Evolutionary conservation across 331 rosid genomes (phyloP).

Genomic region (Quercus tomentella): DNA sequence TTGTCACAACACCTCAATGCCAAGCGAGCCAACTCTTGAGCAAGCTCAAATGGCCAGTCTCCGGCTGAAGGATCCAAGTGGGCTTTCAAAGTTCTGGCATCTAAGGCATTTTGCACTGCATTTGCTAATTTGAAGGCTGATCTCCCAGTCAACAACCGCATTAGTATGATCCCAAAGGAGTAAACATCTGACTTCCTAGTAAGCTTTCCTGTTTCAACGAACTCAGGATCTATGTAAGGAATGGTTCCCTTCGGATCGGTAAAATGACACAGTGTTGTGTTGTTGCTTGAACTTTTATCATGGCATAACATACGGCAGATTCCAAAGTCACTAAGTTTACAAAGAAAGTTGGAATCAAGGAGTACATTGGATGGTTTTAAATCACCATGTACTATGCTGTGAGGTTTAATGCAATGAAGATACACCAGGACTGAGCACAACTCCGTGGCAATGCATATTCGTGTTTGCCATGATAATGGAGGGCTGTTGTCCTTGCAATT

Average conservation of each 20-base stretch:
- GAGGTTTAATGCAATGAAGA: constrained; percentile 50
- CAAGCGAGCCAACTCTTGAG: constrained; percentile 42
- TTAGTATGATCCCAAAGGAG: constrained; percentile 47
- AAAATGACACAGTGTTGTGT: constrained; percentile 24
- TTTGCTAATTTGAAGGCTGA: constrained; percentile 32
- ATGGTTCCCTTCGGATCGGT: constrained; percentile 43
- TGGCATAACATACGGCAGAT: constrained; percentile 33
- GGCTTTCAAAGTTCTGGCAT: constrained; percentile 27
- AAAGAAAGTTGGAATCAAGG: constrained; percentile 34
- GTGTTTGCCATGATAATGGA: constrained; percentile 52
- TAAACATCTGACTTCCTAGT: constrained; percentile 51
- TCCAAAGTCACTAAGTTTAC: constrained; percentile 62
- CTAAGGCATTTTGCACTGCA: constrained; percentile 38
- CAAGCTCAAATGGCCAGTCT: constrained; percentile 54
- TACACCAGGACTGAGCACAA: constrained; percentile 47
- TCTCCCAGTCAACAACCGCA: constrained; percentile 39
- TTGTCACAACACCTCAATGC: constrained; percentile 47
- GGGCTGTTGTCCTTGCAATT: constrained; percentile 39
- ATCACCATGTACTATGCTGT: constrained; percentile 49
- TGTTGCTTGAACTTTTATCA: constrained; percentile 21
- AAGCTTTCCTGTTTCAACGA: constrained; percentile 39
- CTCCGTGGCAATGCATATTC: constrained; percentile 47
- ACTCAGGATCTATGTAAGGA: constrained; percentile 49
- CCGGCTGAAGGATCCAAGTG: constrained; percentile 53
- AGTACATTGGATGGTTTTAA: constrained; percentile 49